Conservation (phyloP, 306 rosid genomes). For the Vigna radiata region DNA sequence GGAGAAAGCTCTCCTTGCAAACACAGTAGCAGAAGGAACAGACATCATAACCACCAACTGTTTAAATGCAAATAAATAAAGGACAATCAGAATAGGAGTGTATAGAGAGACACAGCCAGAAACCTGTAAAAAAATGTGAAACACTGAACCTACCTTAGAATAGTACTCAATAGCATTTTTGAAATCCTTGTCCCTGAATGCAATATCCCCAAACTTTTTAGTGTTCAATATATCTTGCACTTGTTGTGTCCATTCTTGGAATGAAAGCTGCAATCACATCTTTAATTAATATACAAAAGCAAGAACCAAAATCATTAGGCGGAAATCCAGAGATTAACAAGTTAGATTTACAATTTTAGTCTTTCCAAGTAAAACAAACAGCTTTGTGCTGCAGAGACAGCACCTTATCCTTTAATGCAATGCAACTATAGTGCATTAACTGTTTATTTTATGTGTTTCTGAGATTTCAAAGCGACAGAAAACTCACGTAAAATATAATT, state of each 20-base stretch:
- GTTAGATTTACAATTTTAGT: not conserved
- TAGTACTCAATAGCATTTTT: slow-evolving; percentile 92
- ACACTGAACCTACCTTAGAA: slow-evolving; percentile 70
- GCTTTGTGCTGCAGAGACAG: slow-evolving; percentile 7
- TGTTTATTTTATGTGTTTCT: not conserved
- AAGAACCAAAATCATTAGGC: slow-evolving; percentile 1
- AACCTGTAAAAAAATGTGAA: slow-evolving; percentile 3
- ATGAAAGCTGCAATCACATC: slow-evolving; percentile 75
- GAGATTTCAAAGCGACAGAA: not conserved
- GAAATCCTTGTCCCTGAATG: slow-evolving; percentile 95
- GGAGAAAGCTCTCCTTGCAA: slow-evolving; percentile 87
- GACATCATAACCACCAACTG: slow-evolving; percentile 89
- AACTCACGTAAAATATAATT: no score
- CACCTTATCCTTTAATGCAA: not conserved
- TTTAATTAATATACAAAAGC: slow-evolving; percentile 17
- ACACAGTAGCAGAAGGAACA: slow-evolving; percentile 79
- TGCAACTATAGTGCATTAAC: not conserved
- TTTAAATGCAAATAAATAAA: slow-evolving; percentile 22
- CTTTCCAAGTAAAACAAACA: slow-evolving; percentile 10
- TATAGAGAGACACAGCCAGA: slow-evolving; percentile 8
- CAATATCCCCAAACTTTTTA: slow-evolving; percentile 91
- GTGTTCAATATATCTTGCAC: slow-evolving; percentile 96
- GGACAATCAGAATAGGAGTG: not conserved
- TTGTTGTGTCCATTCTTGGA: slow-evolving; percentile 99
- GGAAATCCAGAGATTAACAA: slow-evolving; percentile 16